Base-by-base conservation (phyloP, 2,329 filamentous ascomycete genomes). In the Rutstroemia sp. region DNA sequence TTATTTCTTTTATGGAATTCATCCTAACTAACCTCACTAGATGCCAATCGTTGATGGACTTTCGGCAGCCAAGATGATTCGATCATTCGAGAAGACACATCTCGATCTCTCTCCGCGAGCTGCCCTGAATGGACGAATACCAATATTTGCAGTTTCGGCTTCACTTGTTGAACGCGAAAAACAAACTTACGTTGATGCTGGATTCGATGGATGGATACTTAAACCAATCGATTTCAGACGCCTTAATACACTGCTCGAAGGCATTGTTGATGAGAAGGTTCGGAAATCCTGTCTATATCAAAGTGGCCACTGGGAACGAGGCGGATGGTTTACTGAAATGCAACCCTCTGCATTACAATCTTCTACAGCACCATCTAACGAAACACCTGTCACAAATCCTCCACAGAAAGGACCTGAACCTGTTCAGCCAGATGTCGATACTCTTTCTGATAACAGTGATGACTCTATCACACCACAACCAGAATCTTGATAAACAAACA, bases 41-140 rank as follows among this genome's bases (percentile, higher is more conserved):
- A 95, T 96, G 91, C 90, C 91, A 18, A 94, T 95, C 34, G 87
- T 95, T 4, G 90, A 95, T 67, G 91, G 91, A 14, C 78, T 92
- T 25, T 83, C 80, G 3, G 90, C 90, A 16, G 88, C 90, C 0
- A 91, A 90, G 70, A 87, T 90, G 79, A 95, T 95, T 60, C 79
- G 91, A 25, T 83, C 82, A 0, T 84, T 79, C 53, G 90, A 95
- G 67, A 79, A 80, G 56, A 73, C 73, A 0, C 74, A 74, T 70
- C 67, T 65, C 6, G 72, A 74, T 0, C 75, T 87, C 27, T 91
- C 88, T 1, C 64, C 72, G 0, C 74, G 84, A 54, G 85, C 85
- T 3, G 66, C 72, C 1, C 68, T 74, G 1, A 87, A 90, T 52
- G 80, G 82, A 23, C 80, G 87, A 34, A 79, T 92, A 2, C 89